Base-by-base conservation (phyloP, 768 basidiomycete species). In the Naematelia aurantialba region DNA sequence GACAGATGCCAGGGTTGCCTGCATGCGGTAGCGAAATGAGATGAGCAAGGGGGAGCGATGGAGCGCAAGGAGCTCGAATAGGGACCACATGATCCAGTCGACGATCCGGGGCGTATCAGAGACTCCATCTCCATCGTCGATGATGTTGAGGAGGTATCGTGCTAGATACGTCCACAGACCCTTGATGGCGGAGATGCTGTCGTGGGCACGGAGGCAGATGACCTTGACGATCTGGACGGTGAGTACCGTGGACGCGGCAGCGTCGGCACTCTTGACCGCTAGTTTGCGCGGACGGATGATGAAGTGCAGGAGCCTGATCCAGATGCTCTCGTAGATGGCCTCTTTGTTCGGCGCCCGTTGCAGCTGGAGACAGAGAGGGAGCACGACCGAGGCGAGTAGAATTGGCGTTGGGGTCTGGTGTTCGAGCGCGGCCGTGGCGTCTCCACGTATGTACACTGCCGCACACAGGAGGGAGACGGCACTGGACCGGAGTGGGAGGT, bases 161-260 rank as follows among this genome's bases (percentile, higher is more conserved):
- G 60, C 52, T 17, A 70, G 54, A 52, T 67, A 70, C 1, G 47
- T 30, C 70, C 70, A 72, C 21, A 72, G 46, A 0, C 68, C 70
- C 5, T 55, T 55, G 11, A 66, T 52, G 21, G 52, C 24, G 0
- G 65, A 66, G 21, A 72, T 60, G 24, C 54, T 60, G 2, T 65
- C 60, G 2, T 62, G 52, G 1, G 67, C 67, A 2, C 70, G 60
- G 19, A 74, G 29, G 27, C 58, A 25, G 53, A 70, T 64, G 52
- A 68, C 51, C 54, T 71, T 74, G 62, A 71, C 60, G 49, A 69
- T 56, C 42, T 74, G 70, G 1, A 71, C 24, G 3, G 61, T 52
- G 30, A 71, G 42, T 22, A 66, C 39, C 12, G 49, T 26, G 4
- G 60, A 51, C 1, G 58, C 63, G 3, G 46, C 19, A 39, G 70